Conservation (phyloP, 2,329 filamentous ascomycete genomes). For the Alternaria arborescens region DNA sequence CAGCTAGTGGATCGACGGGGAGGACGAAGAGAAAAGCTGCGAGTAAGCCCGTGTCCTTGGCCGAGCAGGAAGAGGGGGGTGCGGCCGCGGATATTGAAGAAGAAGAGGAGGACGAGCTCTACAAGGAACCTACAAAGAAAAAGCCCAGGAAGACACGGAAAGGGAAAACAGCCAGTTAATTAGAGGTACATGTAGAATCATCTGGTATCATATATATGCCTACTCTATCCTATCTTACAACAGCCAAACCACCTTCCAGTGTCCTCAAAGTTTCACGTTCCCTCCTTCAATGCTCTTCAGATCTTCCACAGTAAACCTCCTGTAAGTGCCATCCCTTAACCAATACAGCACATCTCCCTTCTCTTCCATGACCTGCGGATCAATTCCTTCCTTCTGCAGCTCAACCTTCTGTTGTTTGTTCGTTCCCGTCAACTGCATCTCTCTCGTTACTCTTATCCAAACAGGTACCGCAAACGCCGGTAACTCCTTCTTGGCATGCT, state of each 20-base stretch:
- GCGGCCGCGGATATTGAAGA: conserved; percentile 20
- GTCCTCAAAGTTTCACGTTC: conserved; percentile 39
- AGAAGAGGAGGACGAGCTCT: conserved; percentile 35
- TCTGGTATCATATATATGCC: conserved; percentile 4
- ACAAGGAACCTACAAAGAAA: conserved; percentile 44
- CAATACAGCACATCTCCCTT: conserved; percentile 54
- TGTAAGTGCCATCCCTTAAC: conserved; percentile 46
- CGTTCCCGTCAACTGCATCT: conserved; percentile 56
- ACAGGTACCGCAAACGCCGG: conserved; percentile 57
- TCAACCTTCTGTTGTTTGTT: conserved; percentile 58
- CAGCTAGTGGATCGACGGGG: conserved; percentile 9
- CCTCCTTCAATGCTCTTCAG: conserved; percentile 38
- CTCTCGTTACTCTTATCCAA: conserved; percentile 52
- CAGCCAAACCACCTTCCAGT: background rate
- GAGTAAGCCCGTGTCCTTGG: conserved; percentile 19
- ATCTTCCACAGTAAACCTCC: conserved; percentile 35
- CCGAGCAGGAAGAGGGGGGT: conserved; percentile 22
- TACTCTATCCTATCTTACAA: background rate
- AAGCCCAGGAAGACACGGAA: conserved; percentile 30
- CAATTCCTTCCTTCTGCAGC: conserved; percentile 54
- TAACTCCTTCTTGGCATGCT: conserved; percentile 50
- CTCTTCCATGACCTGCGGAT: conserved; percentile 48
- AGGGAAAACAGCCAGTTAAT: conserved; percentile 11
- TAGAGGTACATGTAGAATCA: background rate
- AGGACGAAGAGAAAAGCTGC: conserved; percentile 35